Percentiles rank a stretch among this genome's conserved stretches.
Evolutionary conservation across 73 alveolate species (phyloP).

Genomic region (Tetrahymena malaccensis): DNA sequence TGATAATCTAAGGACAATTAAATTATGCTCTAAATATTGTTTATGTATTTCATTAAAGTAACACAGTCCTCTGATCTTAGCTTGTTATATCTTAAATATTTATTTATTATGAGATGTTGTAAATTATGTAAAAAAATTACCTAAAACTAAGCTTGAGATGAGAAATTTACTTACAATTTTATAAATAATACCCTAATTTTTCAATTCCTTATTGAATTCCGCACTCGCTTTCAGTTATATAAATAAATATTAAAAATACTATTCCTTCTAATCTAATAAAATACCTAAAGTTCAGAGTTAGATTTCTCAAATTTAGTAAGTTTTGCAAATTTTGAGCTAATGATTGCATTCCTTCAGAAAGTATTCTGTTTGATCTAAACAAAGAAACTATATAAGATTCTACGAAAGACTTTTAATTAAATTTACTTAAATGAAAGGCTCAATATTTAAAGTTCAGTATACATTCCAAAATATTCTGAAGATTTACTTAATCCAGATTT

Average conservation of each 20-base stretch:
- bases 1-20: not conserved
- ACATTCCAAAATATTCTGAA: not conserved
- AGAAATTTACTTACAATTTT: not conserved
- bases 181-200: not conserved
- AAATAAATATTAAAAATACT: no score
- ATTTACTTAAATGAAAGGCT: not conserved
- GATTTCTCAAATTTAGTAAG: not conserved
- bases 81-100: not conserved
- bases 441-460: not conserved
- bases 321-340: not conserved
- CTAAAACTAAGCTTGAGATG: not conserved
- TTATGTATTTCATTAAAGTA: not conserved
- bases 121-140: not conserved
- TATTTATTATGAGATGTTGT: no score
- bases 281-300: not conserved
- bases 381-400: no score
- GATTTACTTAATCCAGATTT: not conserved
- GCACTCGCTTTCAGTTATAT: not conserved
- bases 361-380: not conserved
- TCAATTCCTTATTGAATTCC: not conserved
- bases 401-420: no score
- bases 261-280: no score
- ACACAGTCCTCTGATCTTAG: not conserved
- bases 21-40: not conserved
- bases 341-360: not conserved